Evolutionary conservation across 768 basidiomycete species (phyloP), one percentile per base, ranked within the genome.

Genomic region (Amanita molliuscula): DNA sequence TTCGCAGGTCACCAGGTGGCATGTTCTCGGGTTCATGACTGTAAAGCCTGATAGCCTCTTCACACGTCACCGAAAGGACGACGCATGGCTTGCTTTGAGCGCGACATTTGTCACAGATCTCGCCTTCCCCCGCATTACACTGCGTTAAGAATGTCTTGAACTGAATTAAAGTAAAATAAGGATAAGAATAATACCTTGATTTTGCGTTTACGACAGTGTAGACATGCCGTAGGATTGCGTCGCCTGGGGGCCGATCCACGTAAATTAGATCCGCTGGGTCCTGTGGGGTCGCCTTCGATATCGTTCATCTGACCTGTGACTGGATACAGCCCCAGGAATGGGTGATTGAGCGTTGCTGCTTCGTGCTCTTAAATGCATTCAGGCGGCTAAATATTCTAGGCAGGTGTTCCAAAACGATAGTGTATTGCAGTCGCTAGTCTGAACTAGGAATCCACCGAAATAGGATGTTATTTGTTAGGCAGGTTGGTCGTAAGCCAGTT

Each of bases 141-240:
- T 49, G 26, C 2, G 7, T 23, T 10, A 31, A 18, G 7, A 31
- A 21, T 31, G 34, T 16, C n/a, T 31, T 29, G 5, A 31, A 15
- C 23, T 11, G 13, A 25, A 8, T 21, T n/a, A 18, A 20, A 33
- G 4, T 18, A 3, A 31, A 26, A 9, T 6, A 23, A 20, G 16
- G 33, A 45, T 29, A 20, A 34, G n/a, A 36, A 21, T 58, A 55
- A 33, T 55, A 77, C 79, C 67, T 75, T 79, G 52, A 80, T 70
- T 61, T 82, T 80, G 15, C 75, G 71, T 28, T 61, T 58, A 6
- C 81, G 73, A 58, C 81, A 82, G 49, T 65, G 63, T 0, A 61
- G 67, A 61, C 81, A 82, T 2, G 81, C 81, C 54, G 79, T 73
- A 7, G 69, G 64, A 1, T 72, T 72, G 48, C 78, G 65, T 55